Percentiles rank a stretch among this genome's conserved stretches.
Evolutionary conservation across 31 red algal species (phyloP).

Genomic region (Pterothamnion heteromorphum): DNA sequence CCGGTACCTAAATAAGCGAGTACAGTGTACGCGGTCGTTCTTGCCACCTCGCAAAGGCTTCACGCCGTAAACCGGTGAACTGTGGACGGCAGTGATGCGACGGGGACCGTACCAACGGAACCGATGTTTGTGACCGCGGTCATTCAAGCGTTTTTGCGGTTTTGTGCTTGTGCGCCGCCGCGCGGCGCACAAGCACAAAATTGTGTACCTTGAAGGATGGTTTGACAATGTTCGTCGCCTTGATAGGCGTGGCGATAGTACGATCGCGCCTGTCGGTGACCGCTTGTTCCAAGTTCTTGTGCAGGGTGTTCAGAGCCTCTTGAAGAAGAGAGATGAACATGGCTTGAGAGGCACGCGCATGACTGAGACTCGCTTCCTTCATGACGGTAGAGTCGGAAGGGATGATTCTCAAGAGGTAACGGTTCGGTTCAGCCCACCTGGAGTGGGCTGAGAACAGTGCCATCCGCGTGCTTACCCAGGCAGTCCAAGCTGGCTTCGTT

Average conservation of each 20-base stretch:
- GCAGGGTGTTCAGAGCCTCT: slow-evolving; percentile 6
- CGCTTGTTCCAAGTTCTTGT: neutral
- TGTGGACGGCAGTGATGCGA: neutral
- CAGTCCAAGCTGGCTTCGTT: slow-evolving; percentile 4
- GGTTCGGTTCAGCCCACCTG: too few species aligned
- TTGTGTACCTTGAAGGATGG: neutral
- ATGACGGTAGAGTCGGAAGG: too few species aligned
- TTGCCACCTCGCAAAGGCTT: neutral
- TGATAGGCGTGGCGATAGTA: neutral
- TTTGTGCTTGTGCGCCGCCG: slow-evolving; percentile 20
- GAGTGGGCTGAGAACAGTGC: slow-evolving; percentile 2
- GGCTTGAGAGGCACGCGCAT: neutral
- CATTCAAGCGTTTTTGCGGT: too few species aligned
- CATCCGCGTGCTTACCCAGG: neutral
- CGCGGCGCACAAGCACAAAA: slow-evolving; percentile 43
- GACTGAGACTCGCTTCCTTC: neutral
- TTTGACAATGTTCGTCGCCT: neutral
- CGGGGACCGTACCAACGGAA: slow-evolving; percentile 12
- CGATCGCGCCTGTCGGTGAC: neutral
- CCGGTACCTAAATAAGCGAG: neutral
- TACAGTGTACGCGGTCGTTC: neutral
- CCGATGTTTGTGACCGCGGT: slow-evolving; percentile 15
- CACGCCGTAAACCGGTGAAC: neutral
- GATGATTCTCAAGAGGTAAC: too few species aligned
- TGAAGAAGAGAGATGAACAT: neutral